Conservation (phyloP, 768 basidiomycete genomes). For the Panaeolus papilionaceus region DNA sequence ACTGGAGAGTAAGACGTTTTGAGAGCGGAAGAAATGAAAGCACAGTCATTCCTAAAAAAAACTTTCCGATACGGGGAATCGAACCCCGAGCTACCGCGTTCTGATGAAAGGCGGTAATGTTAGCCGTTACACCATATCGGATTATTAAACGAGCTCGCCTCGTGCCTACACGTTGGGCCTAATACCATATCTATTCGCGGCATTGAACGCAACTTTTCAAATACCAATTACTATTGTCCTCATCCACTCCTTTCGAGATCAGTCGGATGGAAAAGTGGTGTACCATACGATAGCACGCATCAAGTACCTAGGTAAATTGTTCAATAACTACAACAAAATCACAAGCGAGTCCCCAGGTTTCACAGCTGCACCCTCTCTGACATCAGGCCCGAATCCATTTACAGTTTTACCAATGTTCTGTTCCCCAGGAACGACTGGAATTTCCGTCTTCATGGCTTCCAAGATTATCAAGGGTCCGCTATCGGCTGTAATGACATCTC, state of each 20-base stretch:
- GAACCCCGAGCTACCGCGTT: conserved; percentile 61
- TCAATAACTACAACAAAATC: conserved; percentile 26
- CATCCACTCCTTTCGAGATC: no score
- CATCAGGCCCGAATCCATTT: conserved; percentile 42
- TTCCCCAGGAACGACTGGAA: conserved; percentile 52
- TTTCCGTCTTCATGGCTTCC: conserved; percentile 74
- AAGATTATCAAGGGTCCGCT: conserved; percentile 55
- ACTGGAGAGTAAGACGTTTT: not conserved
- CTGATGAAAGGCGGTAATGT: conserved; percentile 66
- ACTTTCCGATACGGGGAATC: conserved; percentile 55
- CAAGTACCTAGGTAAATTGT: no score
- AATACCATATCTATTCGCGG: no score
- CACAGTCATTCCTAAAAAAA: not conserved
- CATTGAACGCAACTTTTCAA: no score
- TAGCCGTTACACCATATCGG: conserved; percentile 70
- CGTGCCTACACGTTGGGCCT: no score
- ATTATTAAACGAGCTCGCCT: not conserved
- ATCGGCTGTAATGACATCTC: conserved; percentile 46
- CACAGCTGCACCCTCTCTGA: conserved; percentile 51
- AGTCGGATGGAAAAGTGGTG: no score
- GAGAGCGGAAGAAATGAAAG: not conserved
- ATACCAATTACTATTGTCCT: no score
- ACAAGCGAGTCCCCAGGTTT: conserved; percentile 53
- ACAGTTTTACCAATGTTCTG: conserved; percentile 51
- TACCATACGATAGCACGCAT: no score